phyloP scores from a whole-genome alignment of 305 asterid genomes.

The Fraxinus xanthoxyloides region DNA sequence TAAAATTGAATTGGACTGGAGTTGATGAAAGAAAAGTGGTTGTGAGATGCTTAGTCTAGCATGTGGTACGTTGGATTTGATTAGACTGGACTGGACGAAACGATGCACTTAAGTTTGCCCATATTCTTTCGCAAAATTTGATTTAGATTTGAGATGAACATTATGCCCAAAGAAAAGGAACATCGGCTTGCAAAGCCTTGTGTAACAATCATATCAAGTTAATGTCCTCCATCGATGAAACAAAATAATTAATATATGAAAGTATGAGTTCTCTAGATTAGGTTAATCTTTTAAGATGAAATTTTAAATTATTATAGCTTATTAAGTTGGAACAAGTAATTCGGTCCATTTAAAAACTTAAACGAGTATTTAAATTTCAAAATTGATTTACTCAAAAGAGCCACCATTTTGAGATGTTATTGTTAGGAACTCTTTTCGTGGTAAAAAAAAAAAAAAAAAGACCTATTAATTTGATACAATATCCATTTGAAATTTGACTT shows the following conservation, averaged over 20 bases:
- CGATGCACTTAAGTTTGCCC: not conserved
- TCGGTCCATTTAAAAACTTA: not conserved
- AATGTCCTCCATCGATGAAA: not conserved
- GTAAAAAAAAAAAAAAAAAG: conserved; percentile 12
- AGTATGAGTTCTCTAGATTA: not conserved
- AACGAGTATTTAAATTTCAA: not conserved
- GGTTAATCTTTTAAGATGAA: not conserved
- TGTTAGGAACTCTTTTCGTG: not conserved
- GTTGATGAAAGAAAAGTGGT: not conserved
- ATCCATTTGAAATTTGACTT: conserved; percentile 12
- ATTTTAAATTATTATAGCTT: no score
- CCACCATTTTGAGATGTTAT: not conserved
- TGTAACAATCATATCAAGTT: not conserved
- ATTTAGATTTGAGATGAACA: not conserved
- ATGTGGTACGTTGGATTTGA: not conserved
- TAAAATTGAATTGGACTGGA: not conserved
- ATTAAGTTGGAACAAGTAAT: not conserved
- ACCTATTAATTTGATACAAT: conserved; percentile 14
- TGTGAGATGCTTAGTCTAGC: not conserved
- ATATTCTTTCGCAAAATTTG: not conserved
- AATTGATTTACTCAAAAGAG: not conserved
- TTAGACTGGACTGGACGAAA: not conserved
- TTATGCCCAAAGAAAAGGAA: not conserved
- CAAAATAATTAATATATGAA: not conserved
- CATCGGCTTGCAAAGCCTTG: not conserved